Evolutionary conservation across 805 yeast genomes (phyloP), one percentile per base, ranked within the genome.

Genomic region (Zygoascus flipseniorum): DNA sequence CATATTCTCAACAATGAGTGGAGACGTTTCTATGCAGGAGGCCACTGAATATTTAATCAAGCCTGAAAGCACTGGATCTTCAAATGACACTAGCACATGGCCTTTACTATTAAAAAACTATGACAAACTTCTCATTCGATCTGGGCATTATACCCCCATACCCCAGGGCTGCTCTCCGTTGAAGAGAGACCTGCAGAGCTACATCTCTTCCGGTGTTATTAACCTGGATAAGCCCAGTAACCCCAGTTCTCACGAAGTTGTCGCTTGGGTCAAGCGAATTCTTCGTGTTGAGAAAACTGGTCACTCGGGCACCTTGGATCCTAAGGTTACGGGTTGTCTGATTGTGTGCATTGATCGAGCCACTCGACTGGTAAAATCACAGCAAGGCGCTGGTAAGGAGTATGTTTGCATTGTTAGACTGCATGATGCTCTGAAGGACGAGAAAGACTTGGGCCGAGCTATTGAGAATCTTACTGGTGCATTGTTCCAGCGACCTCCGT

Each of bases 381-480:
- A 93, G 76, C 99, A 93, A 74, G 98, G 98, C 76, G 99, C 99
- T 47, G 99, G 99, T 80, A 93, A 93, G 72, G 99, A 93, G 83
- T 93, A 93, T 75, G 99, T 93, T 53, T 93, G 98, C 78, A 89
- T 93, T 62, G 93, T 88, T 55, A 83, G 98, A 77, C 78, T 93
- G 65, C 99, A 93, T 72, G 97, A 92, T 60, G 89, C 89, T 58
- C 77, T 93, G 61, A 82, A 86, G 62, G 96, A 89, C 62, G 93
- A 86, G 67, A 89, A 89, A 70, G 96, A 85, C 58, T 78, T 93
- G 73, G 88, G 83, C 52, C 84, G 95, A 66, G 76, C 87, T 28
- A 78, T 93, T 62, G 99, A 93, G 75, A 89, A 89, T 71, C 79
- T 93, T 68, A 93, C 99, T 56, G 99, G 99, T 77, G 99, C 99